Percentiles rank a stretch among this genome's conserved stretches.
phyloP scores from a whole-genome alignment of 768 basidiomycete genomes.

The Panaeolus cyanescens region DNA sequence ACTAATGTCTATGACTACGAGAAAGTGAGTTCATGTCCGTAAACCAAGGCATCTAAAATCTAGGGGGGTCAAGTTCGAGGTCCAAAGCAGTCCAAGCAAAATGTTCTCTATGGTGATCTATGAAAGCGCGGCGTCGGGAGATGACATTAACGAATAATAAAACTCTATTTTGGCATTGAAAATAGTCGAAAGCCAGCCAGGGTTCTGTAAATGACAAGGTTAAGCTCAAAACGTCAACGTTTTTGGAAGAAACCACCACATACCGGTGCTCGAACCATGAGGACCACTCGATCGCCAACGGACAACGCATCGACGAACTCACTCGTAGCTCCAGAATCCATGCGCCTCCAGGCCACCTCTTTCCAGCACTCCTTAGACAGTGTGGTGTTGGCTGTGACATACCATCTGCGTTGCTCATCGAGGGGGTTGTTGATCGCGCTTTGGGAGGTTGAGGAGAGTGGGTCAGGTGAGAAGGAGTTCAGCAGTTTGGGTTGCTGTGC shows the following conservation, averaged over 20 bases:
- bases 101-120: background rate
- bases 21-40: background rate
- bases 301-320: slow-evolving; percentile 19
- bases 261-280: slow-evolving; percentile 23
- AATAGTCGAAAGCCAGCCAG: slow-evolving; percentile 22
- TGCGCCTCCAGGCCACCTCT: slow-evolving; percentile 15
- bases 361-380: background rate
- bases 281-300: slow-evolving; percentile 23
- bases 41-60: background rate
- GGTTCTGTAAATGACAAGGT: slow-evolving; percentile 12
- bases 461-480: slow-evolving; percentile 11
- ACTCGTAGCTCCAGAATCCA: slow-evolving; percentile 12
- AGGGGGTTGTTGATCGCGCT: slow-evolving; percentile 16
- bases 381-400: slow-evolving; percentile 14
- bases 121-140: background rate
- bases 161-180: slow-evolving; percentile 28
- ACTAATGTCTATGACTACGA: background rate
- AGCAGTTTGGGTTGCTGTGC: slow-evolving; percentile 19
- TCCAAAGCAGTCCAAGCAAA: background rate
- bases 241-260: slow-evolving; percentile 2
- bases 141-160: slow-evolving; percentile 20
- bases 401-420: slow-evolving; percentile 18
- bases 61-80: background rate
- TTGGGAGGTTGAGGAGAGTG: slow-evolving; percentile 4
- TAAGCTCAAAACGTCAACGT: background rate